phyloP scores from a whole-genome alignment of 768 basidiomycete species.

The Agrocybe pediades region DNA sequence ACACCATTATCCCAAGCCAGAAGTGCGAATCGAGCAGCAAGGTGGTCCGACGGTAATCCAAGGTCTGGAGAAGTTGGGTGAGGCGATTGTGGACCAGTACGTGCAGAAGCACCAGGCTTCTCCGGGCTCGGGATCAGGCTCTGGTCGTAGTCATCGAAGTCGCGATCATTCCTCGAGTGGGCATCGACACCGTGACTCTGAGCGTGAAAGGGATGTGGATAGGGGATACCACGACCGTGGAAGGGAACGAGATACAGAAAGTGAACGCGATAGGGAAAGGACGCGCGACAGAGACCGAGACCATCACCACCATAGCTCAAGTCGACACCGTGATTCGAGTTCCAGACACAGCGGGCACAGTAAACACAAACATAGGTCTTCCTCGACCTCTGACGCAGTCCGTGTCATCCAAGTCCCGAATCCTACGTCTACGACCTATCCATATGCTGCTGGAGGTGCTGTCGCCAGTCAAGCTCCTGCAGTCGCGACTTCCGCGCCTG shows the following conservation, averaged over 20 bases:
- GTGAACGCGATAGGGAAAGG: too few relatives aligned
- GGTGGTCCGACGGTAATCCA: neutral
- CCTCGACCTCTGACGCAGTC: neutral
- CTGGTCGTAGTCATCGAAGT: neutral
- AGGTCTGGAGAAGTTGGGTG: neutral
- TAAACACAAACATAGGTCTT: neutral
- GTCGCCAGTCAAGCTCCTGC: too few relatives aligned
- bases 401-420: neutral
- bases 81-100: neutral
- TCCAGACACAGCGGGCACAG: neutral
- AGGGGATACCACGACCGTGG: neutral
- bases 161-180: too few relatives aligned
- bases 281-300: neutral
- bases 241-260: too few relatives aligned
- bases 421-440: too few relatives aligned
- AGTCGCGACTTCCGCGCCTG: neutral
- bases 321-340: neutral
- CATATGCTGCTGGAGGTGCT: too few relatives aligned
- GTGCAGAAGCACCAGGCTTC: neutral
- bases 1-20: neutral
- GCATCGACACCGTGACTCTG: too few relatives aligned
- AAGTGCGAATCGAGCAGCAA: neutral
- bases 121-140: too few relatives aligned
- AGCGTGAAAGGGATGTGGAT: too few relatives aligned
- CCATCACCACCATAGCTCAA: neutral